Evolutionary conservation across 371 early-diverging fungal genomes (phyloP).

Genomic region (Zopfochytrium polystomum): DNA sequence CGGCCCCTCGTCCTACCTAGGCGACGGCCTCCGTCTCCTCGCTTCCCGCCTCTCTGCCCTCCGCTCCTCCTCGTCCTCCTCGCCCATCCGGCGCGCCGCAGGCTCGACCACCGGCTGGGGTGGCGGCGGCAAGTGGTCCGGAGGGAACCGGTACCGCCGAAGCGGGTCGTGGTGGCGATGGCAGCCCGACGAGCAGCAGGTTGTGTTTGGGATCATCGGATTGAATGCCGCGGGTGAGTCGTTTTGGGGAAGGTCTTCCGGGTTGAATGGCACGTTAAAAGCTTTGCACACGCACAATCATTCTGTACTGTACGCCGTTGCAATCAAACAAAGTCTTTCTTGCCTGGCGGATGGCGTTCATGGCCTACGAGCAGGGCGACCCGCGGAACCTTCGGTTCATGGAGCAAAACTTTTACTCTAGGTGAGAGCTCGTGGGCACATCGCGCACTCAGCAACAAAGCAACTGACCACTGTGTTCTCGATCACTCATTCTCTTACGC

Average conservation of each 20-base stretch:
- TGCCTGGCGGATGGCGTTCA: slow-evolving; percentile 31
- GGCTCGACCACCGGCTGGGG: too few relatives aligned
- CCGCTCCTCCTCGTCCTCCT: too few relatives aligned
- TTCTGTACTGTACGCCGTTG: too few relatives aligned
- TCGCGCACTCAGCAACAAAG: too few relatives aligned
- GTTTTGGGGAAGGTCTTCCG: neutral
- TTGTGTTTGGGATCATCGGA: slow-evolving; percentile 31
- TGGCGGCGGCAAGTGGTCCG: too few relatives aligned
- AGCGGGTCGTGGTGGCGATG: too few relatives aligned
- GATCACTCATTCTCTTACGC: neutral
- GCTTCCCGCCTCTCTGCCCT: too few relatives aligned
- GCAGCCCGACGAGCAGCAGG: slow-evolving; percentile 3
- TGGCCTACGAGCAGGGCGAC: slow-evolving; percentile 15
- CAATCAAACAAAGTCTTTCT: slow-evolving; percentile 38
- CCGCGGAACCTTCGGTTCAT: slow-evolving; percentile 16
- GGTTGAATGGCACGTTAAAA: neutral
- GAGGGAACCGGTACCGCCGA: too few relatives aligned
- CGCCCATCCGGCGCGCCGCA: too few relatives aligned
- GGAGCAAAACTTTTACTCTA: slow-evolving; percentile 32
- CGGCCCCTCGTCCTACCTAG: too few relatives aligned
- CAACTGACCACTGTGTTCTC: too few relatives aligned
- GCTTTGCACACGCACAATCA: neutral
- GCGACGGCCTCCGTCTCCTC: too few relatives aligned
- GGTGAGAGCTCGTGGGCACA: slow-evolving; percentile 6
- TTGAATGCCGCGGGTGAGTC: slow-evolving; percentile 25